Evolutionary conservation across 2,329 filamentous ascomycete species (phyloP).

Genomic region (Cytospora piceicola): DNA sequence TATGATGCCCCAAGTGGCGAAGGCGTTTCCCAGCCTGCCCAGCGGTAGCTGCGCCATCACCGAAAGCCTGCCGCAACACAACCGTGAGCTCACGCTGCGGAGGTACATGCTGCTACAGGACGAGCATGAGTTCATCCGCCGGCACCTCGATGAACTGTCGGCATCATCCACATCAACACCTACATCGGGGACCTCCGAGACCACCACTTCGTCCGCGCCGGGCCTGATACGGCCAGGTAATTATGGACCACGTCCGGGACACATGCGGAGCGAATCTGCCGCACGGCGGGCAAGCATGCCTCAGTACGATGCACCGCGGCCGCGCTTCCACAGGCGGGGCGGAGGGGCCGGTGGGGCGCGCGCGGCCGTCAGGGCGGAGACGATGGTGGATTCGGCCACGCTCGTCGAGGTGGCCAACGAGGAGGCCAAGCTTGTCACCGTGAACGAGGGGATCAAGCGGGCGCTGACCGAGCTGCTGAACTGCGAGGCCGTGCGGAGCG

Average conservation of each 20-base stretch:
- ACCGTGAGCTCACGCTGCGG: constrained; percentile 55
- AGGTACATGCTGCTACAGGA: constrained; percentile 58
- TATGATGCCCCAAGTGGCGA: constrained; percentile 18
- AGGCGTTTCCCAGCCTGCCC: constrained; percentile 8
- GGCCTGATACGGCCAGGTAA: constrained; percentile 20
- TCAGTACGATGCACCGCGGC: constrained; percentile 31
- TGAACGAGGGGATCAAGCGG: constrained; percentile 65
- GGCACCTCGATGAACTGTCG: constrained; percentile 56
- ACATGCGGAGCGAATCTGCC: constrained; percentile 29
- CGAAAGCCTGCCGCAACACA: constrained; percentile 37
- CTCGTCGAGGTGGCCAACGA: constrained; percentile 54
- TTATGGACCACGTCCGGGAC: neutral
- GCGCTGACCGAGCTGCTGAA: constrained; percentile 65
- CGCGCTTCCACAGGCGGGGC: constrained; percentile 37
- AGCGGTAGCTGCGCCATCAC: neutral
- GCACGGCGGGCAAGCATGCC: constrained; percentile 30
- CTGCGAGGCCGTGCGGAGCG: constrained; percentile 57
- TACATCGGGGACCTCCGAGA: constrained; percentile 55
- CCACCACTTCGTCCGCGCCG: constrained; percentile 42
- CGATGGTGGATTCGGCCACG: constrained; percentile 52
- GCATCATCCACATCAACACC: constrained; percentile 42
- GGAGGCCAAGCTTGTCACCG: constrained; percentile 57
- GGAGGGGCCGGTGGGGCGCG: constrained; percentile 42
- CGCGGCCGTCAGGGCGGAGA: constrained; percentile 36
- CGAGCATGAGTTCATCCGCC: constrained; percentile 57